Evolutionary conservation across 768 basidiomycete species (phyloP), one percentile per base, ranked within the genome.

Genomic region (Suillus weaverae): DNA sequence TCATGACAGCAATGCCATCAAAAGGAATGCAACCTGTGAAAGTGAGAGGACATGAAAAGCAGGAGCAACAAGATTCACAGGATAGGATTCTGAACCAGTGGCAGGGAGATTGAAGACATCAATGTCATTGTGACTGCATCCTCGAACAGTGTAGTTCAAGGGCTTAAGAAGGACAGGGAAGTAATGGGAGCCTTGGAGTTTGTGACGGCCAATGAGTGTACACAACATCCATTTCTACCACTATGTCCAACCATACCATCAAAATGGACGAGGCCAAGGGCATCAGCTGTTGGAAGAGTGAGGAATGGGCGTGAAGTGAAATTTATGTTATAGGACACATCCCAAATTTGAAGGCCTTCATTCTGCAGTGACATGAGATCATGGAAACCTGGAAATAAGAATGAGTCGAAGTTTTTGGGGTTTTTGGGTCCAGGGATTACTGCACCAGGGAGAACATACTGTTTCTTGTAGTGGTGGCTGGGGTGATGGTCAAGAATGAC

Each of bases 371-470:
- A 73, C 13, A 71, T 63, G 20, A 79, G 53, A 66, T 81, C 78
- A 60, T 76, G 67, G 2, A 81, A 64, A 7, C 73, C 71, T 5
- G 71, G 74, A 62, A 78, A 80, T 10, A 79, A 62, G 62, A 76
- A 79, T 0, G 75, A 77, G 48, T 80, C 76, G 1, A 72, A 2
- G 57, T 74, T 67, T 62, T 77, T 76, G 1, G 73, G 76, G n/a
- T 76, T 74, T n/a, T 76, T 70, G 0, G 78, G 78, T 5, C 72
- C 79, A 33, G 79, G 76, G 57, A 80, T 72, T n/a, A 78, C 54
- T 7, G 61, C 30, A 0, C 70, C 78, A 32, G 78, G 77, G 30
- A 79, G 64, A n/a, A 78, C 66, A 56, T 75, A 65, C 43, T 70
- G 70, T 72, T 69, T 50, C 74, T 72, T n/a, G 66, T 80, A 81